Evolutionary conservation across 495 filamentous ascomycete species (phyloP).

Genomic region (Aspergillus bertholletiae): DNA sequence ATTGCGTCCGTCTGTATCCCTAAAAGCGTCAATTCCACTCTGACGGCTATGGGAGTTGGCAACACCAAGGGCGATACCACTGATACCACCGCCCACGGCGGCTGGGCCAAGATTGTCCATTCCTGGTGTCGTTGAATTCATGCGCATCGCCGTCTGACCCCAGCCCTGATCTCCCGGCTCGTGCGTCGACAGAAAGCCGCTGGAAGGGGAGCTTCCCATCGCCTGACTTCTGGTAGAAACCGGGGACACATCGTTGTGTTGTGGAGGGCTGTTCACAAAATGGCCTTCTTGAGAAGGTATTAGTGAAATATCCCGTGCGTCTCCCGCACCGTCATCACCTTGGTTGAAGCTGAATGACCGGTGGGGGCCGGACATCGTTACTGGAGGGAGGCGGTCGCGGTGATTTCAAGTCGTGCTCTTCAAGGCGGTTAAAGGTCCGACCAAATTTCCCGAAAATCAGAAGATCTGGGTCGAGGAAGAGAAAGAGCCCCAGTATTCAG

Average conservation of each 20-base stretch:
- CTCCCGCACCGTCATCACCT: conserved; percentile 9
- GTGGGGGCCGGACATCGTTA: conserved; percentile 18
- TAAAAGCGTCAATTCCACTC: conserved; percentile 68
- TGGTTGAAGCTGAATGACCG: conserved; percentile 19
- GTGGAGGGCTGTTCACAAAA: conserved; percentile 5
- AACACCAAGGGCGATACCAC: conserved; percentile 70
- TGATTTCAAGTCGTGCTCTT: too few relatives aligned
- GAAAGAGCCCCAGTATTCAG: too few relatives aligned
- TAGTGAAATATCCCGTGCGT: not conserved
- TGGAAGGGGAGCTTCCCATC: conserved; percentile 6
- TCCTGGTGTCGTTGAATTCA: conserved; percentile 62
- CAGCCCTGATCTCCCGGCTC: conserved; percentile 10
- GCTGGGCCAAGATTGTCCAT: conserved; percentile 70
- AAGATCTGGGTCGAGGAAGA: not conserved
- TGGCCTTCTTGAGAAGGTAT: conserved; percentile 2
- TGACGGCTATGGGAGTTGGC: conserved; percentile 69
- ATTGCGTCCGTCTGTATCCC: conserved; percentile 41
- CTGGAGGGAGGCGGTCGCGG: not conserved
- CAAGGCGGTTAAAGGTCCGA: not conserved
- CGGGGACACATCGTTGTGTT: conserved; percentile 19
- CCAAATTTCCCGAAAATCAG: not conserved
- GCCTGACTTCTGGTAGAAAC: conserved; percentile 12
- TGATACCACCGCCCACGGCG: conserved; percentile 73
- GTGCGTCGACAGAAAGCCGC: conserved; percentile 11
- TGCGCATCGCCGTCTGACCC: conserved; percentile 23